phyloP scores from a whole-genome alignment of 1,284 basidiomycete genomes.

The Irpex lacteus region DNA sequence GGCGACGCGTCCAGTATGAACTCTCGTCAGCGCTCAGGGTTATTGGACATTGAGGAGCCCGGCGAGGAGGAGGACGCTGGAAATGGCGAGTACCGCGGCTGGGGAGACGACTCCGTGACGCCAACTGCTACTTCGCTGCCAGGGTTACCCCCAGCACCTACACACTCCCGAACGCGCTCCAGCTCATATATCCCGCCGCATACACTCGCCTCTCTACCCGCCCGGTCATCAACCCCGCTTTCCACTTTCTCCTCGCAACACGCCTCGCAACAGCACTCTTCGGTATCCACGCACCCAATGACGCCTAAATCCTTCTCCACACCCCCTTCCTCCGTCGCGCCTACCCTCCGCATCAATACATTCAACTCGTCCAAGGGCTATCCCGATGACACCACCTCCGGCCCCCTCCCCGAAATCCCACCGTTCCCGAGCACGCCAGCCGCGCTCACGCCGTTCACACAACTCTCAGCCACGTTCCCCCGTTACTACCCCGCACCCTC shows the following conservation, averaged over 20 bases:
- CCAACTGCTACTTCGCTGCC: background rate
- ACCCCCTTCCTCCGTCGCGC: slow-evolving; percentile 7
- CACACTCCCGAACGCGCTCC: slow-evolving; percentile 16
- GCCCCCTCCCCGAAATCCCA: slow-evolving; percentile 41
- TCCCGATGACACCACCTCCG: background rate
- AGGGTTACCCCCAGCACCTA: slow-evolving; percentile 9
- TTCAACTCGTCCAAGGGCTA: background rate
- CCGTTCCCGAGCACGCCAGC: slow-evolving; percentile 56
- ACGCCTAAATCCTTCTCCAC: slow-evolving; percentile 7
- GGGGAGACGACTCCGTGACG: slow-evolving; percentile 5
- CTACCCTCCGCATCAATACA: slow-evolving; percentile 11
- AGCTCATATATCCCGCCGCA: slow-evolving; percentile 13
- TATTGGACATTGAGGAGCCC: slow-evolving; percentile 9
- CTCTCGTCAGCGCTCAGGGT: slow-evolving; percentile 4
- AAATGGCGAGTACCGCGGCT: slow-evolving; percentile 14
- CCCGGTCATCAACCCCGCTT: background rate
- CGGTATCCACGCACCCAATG: background rate
- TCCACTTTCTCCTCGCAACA: background rate
- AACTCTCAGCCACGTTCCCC: slow-evolving; percentile 50
- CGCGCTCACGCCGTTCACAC: slow-evolving; percentile 46
- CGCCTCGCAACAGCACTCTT: slow-evolving; percentile 1
- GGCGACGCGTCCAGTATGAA: slow-evolving; percentile 8
- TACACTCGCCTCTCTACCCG: background rate
- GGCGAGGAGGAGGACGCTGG: slow-evolving; percentile 18
- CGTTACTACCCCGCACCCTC: slow-evolving; percentile 68